These are phyloP conservation scores for Globisporangium okanoganense DNA, from an alignment of 352 stramenopile species.

Conservation along the genomic window DNA sequence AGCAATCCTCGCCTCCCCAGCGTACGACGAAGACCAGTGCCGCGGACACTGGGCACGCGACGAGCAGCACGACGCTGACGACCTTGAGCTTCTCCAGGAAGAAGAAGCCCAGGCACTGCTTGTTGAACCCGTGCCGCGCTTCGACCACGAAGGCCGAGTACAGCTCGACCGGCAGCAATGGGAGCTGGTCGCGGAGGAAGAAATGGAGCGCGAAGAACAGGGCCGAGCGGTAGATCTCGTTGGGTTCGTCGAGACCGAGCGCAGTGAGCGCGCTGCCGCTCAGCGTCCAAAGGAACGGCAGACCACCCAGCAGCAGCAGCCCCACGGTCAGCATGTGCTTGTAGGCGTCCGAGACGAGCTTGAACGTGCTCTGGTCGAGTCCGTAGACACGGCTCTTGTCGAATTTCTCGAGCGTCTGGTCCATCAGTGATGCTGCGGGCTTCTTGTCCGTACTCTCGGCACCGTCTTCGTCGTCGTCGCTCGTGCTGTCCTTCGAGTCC, in stretches of 20 bases:
- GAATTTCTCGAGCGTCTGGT: slow-evolving; percentile 90
- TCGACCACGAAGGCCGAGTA: slow-evolving; percentile 97
- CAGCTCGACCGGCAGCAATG: slow-evolving; percentile 57
- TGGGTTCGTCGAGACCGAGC: slow-evolving; percentile 45
- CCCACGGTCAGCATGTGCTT: slow-evolving; percentile 71
- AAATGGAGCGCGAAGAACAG: slow-evolving; percentile 64
- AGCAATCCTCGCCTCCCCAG: slow-evolving; percentile 66
- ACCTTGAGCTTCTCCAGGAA: slow-evolving; percentile 94
- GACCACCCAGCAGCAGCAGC: slow-evolving; percentile 89
- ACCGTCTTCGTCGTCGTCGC: slow-evolving; percentile 18
- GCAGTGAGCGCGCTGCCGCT: slow-evolving; percentile 51
- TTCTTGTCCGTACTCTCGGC: background rate
- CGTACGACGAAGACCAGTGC: slow-evolving; percentile 69
- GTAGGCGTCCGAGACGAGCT: slow-evolving; percentile 89
- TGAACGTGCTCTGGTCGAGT: slow-evolving; percentile 95
- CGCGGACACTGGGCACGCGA: slow-evolving; percentile 53
- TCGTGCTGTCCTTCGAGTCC: slow-evolving; percentile 10
- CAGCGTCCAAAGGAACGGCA: slow-evolving; percentile 92
- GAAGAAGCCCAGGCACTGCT: slow-evolving; percentile 93
- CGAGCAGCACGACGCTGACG: slow-evolving; percentile 79
- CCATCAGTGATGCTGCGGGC: slow-evolving; percentile 57
- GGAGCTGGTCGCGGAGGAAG: slow-evolving; percentile 40
- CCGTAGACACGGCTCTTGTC: slow-evolving; percentile 92
- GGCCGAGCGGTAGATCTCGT: slow-evolving; percentile 84
- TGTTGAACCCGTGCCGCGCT: slow-evolving; percentile 97